Evolutionary conservation across 768 basidiomycete genomes (phyloP).

Genomic region (Leucogyrophana mollusca): DNA sequence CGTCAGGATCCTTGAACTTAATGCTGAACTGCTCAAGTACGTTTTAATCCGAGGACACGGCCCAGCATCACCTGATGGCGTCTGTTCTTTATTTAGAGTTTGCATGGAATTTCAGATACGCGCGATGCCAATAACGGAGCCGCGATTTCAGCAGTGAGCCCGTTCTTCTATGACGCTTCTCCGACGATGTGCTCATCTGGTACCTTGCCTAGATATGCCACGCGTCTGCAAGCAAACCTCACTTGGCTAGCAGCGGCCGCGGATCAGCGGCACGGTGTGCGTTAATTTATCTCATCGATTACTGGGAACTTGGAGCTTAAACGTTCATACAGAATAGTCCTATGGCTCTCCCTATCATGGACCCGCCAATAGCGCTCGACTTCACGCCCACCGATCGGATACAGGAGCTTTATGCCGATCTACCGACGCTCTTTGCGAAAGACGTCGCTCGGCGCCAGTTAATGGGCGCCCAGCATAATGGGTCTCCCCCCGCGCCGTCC

Average conservation of each 20-base stretch:
- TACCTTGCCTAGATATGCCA: conserved; percentile 46
- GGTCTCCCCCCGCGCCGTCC: conserved; percentile 16
- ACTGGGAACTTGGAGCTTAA: conserved; percentile 6
- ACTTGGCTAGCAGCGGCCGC: conserved; percentile 69
- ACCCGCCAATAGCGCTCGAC: conserved; percentile 50
- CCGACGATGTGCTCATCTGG: conserved; percentile 8
- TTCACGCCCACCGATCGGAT: conserved; percentile 58
- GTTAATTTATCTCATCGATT: conserved; percentile 2
- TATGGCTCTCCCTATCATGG: conserved; percentile 55
- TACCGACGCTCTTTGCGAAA: conserved; percentile 62
- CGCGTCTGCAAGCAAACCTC: conserved; percentile 68
- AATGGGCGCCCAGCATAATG: conserved; percentile 24
- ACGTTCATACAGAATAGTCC: conserved; percentile 28
- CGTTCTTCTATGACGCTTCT: conserved; percentile 1
- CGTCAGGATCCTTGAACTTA: conserved; percentile 61
- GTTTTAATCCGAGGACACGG: conserved; percentile 15
- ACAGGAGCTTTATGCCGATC: conserved; percentile 59
- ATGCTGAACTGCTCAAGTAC: conserved; percentile 68
- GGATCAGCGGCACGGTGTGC: conserved; percentile 47
- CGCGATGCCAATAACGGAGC: conserved; percentile 44
- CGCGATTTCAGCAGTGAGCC: conserved; percentile 58
- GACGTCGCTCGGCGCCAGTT: conserved; percentile 49
- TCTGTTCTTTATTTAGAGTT: conserved; percentile 38
- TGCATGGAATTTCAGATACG: conserved; percentile 61
- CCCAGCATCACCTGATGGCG: conserved; percentile 7